phyloP scores from a whole-genome alignment of 2,329 filamentous ascomycete species.

The Dryadomyces quercus-mongolicae region DNA sequence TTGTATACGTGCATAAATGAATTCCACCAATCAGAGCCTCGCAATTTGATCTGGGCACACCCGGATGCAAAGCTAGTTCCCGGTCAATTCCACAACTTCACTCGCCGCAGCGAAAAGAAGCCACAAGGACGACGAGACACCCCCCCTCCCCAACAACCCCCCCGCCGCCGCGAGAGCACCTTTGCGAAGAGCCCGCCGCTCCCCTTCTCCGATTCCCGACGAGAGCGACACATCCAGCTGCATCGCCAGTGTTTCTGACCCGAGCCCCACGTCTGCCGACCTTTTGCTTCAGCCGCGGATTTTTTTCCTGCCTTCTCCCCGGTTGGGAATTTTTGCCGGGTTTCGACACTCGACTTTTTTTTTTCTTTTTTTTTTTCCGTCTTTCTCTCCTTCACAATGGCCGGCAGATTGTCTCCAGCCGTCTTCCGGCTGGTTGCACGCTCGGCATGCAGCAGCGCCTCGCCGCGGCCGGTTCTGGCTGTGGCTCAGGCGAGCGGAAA shows the following conservation, averaged over 20 bases:
- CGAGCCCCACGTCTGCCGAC: too few species aligned
- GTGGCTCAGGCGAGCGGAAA: background rate
- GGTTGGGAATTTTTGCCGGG: background rate
- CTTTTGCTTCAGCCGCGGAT: background rate
- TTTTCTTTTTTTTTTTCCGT: background rate
- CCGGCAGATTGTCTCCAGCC: constrained; percentile 68
- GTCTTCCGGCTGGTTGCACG: constrained; percentile 58
- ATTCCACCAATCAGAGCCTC: constrained; percentile 8
- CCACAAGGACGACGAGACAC: background rate
- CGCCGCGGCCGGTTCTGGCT: constrained; percentile 21
- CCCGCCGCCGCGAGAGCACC: background rate
- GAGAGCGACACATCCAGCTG: too few species aligned
- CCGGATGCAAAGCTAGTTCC: constrained; percentile 9
- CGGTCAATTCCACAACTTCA: constrained; percentile 9
- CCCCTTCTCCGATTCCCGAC: too few species aligned
- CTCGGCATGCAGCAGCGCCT: constrained; percentile 49
- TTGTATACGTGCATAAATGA: background rate
- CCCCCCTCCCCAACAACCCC: background rate
- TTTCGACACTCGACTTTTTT: background rate
- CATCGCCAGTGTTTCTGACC: too few species aligned
- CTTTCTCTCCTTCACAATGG: constrained; percentile 41
- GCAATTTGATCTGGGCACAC: constrained; percentile 12
- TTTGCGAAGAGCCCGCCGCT: too few species aligned
- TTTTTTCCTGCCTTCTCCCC: background rate
- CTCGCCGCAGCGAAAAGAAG: background rate